phyloP scores from a whole-genome alignment of 148 eudicot genomes.

The Camellia japonica region DNA sequence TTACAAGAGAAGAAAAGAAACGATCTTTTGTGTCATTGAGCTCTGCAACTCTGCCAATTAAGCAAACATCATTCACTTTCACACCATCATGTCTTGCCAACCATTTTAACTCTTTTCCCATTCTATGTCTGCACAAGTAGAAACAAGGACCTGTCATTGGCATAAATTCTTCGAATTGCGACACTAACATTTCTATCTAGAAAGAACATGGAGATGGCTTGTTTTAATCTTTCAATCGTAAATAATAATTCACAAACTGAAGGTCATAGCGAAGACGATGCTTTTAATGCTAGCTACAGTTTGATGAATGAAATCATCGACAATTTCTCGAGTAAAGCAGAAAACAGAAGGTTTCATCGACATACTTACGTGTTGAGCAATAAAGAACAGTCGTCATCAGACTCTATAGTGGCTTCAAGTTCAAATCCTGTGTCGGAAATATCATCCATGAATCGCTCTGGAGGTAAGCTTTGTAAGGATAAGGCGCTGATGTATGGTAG shows the following conservation, averaged over 20 bases:
- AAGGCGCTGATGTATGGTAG: neutral
- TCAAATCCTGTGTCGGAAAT: neutral
- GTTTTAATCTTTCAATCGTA: neutral
- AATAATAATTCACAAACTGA: neutral
- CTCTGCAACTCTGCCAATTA: neutral
- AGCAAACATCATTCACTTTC: slow-evolving; percentile 15
- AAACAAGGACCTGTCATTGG: too few relatives aligned
- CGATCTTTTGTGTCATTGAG: neutral
- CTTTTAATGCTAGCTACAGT: neutral
- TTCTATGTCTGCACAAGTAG: too few relatives aligned
- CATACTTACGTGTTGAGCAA: neutral
- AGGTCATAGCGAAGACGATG: neutral
- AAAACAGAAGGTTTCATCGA: neutral
- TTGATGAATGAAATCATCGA: neutral
- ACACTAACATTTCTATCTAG: too few relatives aligned
- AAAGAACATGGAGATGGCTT: neutral
- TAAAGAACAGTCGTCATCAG: neutral
- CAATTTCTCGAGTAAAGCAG: neutral
- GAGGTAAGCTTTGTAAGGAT: neutral
- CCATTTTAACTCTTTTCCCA: neutral
- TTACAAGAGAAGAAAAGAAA: slow-evolving; percentile 6
- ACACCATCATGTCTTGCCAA: slow-evolving; percentile 1
- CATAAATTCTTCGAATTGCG: neutral
- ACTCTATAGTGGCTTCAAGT: neutral
- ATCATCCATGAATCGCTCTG: neutral